Evolutionary conservation across 2,329 filamentous ascomycete genomes (phyloP).

Genomic region (Microdochium paspali): DNA sequence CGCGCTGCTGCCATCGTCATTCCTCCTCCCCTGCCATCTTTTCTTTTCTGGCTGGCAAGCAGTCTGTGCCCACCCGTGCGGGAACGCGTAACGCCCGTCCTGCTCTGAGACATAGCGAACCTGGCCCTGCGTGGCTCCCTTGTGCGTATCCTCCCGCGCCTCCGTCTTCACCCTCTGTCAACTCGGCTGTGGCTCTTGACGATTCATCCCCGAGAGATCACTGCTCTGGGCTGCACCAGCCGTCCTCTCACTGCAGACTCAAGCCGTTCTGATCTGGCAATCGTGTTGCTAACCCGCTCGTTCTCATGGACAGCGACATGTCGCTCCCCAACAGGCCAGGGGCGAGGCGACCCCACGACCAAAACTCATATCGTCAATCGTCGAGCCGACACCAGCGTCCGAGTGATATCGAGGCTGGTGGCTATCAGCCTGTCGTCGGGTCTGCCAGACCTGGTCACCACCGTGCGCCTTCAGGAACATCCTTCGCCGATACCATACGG

Average conservation of each 20-base stretch:
- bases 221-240: not conserved
- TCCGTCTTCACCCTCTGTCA: constrained; percentile 2
- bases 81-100: not conserved
- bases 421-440: constrained; percentile 33
- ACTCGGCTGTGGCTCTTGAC: not conserved
- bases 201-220: not conserved
- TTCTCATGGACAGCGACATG: constrained; percentile 34
- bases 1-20: not conserved
- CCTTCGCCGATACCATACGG: constrained; percentile 47
- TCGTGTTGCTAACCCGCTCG: not conserved
- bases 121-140: not conserved
- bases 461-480: constrained; percentile 48
- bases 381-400: constrained; percentile 55
- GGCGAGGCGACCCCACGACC: constrained; percentile 50
- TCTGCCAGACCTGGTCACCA: constrained; percentile 32
- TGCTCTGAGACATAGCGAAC: not conserved
- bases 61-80: not conserved
- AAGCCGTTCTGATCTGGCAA: not conserved
- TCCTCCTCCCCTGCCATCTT: not conserved
- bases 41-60: not conserved
- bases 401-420: constrained; percentile 61
- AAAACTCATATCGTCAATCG: constrained; percentile 58
- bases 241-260: not conserved
- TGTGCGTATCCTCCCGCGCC: constrained; percentile 1
- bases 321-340: constrained; percentile 57